Evolutionary conservation across 1,284 basidiomycete species (phyloP).

Genomic region (Rhodotorula sp.): DNA sequence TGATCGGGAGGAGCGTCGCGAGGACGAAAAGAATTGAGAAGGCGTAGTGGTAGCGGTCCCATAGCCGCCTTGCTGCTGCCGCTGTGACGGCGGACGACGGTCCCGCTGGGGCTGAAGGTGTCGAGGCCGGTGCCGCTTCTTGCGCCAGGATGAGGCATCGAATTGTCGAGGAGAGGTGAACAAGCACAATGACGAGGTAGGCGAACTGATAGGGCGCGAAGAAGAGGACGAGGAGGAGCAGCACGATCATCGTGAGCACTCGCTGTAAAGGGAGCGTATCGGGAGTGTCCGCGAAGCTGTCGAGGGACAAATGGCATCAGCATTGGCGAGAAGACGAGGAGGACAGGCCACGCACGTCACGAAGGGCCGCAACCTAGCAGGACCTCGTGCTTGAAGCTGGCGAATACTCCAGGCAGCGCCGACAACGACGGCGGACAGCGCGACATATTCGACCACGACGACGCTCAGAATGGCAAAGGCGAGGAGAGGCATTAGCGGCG

Average conservation of each 20-base stretch:
- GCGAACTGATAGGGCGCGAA: slow-evolving; percentile 87
- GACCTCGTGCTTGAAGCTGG: not conserved
- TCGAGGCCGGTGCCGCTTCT: not conserved
- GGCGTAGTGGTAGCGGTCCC: slow-evolving; percentile 38
- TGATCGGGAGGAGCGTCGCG: slow-evolving; percentile 76
- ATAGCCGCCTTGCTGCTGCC: not conserved
- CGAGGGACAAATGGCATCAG: not conserved
- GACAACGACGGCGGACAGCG: slow-evolving; percentile 16
- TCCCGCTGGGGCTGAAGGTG: not conserved
- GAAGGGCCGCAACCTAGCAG: not conserved
- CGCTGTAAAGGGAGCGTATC: slow-evolving; percentile 28
- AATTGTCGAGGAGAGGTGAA: slow-evolving; percentile 58
- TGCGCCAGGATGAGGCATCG: slow-evolving; percentile 38
- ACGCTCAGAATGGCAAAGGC: slow-evolving; percentile 23
- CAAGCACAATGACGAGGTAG: slow-evolving; percentile 73
- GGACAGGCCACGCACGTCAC: not conserved
- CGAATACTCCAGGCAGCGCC: slow-evolving; percentile 1
- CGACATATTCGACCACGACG: slow-evolving; percentile 20
- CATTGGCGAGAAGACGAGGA: fast-evolving
- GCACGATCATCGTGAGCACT: slow-evolving; percentile 59
- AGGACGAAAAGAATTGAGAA: slow-evolving; percentile 69
- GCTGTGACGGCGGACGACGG: not conserved
- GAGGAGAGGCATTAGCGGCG: slow-evolving; percentile 24
- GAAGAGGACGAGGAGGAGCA: slow-evolving; percentile 66
- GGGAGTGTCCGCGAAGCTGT: slow-evolving; percentile 10